Evolutionary conservation across 495 filamentous ascomycete species (phyloP), one percentile per base, ranked within the genome.

Genomic region (Patellaria atrata): DNA sequence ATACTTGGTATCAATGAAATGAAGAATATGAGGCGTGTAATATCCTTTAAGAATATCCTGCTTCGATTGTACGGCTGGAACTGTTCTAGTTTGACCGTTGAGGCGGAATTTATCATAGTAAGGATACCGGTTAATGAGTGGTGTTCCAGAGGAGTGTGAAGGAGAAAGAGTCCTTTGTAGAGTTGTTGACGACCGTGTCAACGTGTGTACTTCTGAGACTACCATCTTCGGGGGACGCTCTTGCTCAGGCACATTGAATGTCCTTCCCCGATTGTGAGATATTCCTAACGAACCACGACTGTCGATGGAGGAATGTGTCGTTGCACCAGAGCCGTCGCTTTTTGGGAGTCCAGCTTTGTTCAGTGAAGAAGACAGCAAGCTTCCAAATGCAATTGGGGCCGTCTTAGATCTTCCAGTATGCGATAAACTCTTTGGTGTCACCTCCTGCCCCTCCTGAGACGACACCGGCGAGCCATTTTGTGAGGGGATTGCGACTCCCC

Each of bases 301-400:
- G 37, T 67, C 67, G 27, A 64, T 60, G 26, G 57, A 58, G 0
- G 65, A 53, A 47, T 75, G 75, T 39, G 71, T 64, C 1, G 70
- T 73, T 27, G 72, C 71, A 45, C 74, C 75, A 51, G 75, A 75
- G 50, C 66, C 71, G 38, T 77, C 72, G 35, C 72, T 53, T 45
- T 77, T 71, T 9, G 68, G 69, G 45, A 75, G 52, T 51, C 70
- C 69, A 18, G 68, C 69, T 28, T 43, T 53, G 22, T 64, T 48
- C 22, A 29, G 15, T 3, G 41, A 45, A 3, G 45, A 19, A 22
- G 38, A 34, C 41, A 36, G 45, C 30, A 40, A 27, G 12, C 20
- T 30, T 9, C 44, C 41, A 2, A 42, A 23, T 13, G 40, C 38
- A 7, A 41, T 22, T 12, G 48, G 42, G 6, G 40, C 39, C 9